Evolutionary conservation across 495 filamentous ascomycete species (phyloP), one percentile per base, ranked within the genome.

Genomic region (Penicillium pancosmium): DNA sequence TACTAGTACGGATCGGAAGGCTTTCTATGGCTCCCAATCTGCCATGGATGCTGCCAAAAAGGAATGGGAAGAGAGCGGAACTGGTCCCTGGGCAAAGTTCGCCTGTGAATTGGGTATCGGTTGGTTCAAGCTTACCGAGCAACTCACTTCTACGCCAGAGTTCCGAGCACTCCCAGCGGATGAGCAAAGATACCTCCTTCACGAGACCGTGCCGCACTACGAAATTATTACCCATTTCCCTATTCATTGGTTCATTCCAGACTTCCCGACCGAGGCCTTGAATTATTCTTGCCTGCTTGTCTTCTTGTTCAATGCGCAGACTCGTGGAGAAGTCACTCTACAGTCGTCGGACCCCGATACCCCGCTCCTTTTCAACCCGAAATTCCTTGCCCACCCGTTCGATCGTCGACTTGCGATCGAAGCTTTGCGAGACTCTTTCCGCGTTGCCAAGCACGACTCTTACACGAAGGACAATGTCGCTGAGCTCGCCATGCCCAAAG

Each of bases 401-500:
- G 85, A 88, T 59, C 76, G 78, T 9, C 77, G 78, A 10, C 72
- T 77, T 6, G 79, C 80, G 8, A 63, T 85, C 40, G 83, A 87
- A 62, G 70, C 80, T 0, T 66, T 86, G 41, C 77, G 84, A 1
- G 73, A 79, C 23, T 73, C 71, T 0, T 55, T 83, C 55, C 65
- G 65, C 3, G 34, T 70, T n/a, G 54, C 59, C 2, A 68, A 66
- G 21, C 57, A 63, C n/a, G 59, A 66, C 5, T 48, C 50, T 5
- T 71, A 68, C 36, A 60, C 58, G 0, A 68, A 65, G 59, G 68
- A 71, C 19, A 66, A 65, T 33, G 50, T 71, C 12, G 55, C 59
- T 1, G 59, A 64, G 21, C 54, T 84, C 13, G 66, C 67, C 2
- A 80, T 71, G 10, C 83, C 84, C 1, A 63, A 68, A 44, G 66